phyloP scores from a whole-genome alignment of 208 protist species.

The Trypanosoma conorhini region DNA sequence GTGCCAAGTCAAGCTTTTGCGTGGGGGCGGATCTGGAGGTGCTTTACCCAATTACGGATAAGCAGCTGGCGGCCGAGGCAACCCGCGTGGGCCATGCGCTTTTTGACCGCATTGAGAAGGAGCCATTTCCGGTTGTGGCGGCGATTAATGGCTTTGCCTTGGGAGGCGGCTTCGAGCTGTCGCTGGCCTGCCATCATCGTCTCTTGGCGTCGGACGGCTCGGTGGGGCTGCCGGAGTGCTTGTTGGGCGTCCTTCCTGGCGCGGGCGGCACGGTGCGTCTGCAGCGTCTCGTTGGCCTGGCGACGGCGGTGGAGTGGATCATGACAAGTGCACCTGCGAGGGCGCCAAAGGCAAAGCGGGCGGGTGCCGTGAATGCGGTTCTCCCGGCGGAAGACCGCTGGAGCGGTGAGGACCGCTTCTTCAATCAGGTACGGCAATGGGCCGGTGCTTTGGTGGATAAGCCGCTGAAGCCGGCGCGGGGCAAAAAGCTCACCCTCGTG shows the following conservation, averaged over 20 bases:
- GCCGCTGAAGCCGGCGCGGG: conserved; percentile 40
- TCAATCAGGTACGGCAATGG: conserved; percentile 62
- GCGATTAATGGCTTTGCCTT: conserved; percentile 94
- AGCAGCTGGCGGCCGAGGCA: conserved; percentile 35
- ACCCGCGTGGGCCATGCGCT: conserved; percentile 48
- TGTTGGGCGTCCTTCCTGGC: conserved; percentile 95
- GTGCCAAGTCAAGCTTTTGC: conserved; percentile 80
- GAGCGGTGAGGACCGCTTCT: conserved; percentile 71
- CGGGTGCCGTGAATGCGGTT: conserved; percentile 67
- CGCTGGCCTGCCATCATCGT: conserved; percentile 93
- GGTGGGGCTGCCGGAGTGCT: conserved; percentile 89
- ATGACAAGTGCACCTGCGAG: conserved; percentile 77
- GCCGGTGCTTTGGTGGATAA: conserved; percentile 60
- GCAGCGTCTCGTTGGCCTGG: conserved; percentile 90
- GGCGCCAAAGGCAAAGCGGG: conserved; percentile 70
- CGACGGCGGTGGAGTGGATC: conserved; percentile 88
- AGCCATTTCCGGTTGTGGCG: conserved; percentile 83
- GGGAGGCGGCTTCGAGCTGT: conserved; percentile 95
- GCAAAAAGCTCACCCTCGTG: conserved; percentile 48
- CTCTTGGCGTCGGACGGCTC: conserved; percentile 56
- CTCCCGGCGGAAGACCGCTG: conserved; percentile 58
- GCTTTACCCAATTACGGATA: conserved; percentile 77
- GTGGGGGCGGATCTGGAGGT: conserved; percentile 81
- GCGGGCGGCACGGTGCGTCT: conserved; percentile 95
- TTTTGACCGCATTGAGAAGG: conserved; percentile 67